Conservation (phyloP, 768 basidiomycete genomes). For the Kwoniella mangroviensis region DNA sequence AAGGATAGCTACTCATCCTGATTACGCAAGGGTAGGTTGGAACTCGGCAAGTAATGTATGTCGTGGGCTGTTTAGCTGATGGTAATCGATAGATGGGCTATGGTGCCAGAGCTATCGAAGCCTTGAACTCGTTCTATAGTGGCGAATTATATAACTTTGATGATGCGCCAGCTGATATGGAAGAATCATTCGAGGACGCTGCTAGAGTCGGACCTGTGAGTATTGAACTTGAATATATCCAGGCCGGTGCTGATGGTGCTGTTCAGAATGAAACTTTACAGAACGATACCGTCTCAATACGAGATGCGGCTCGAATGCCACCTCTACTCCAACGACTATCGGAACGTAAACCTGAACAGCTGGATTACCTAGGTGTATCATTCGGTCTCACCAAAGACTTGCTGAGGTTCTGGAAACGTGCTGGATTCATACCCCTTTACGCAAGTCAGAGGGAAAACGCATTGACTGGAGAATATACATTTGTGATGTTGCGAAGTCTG, state of each 20-base stretch:
- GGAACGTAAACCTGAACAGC: conserved; percentile 82
- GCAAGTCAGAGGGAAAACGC: conserved; percentile 91
- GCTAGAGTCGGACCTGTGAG: conserved; percentile 52
- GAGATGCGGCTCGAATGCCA: conserved; percentile 79
- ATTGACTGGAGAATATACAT: conserved; percentile 93
- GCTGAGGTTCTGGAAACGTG: conserved; percentile 94
- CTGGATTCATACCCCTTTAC: conserved; percentile 88
- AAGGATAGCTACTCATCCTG: conserved; percentile 91
- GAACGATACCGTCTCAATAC: conserved; percentile 75
- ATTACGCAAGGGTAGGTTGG: conserved; percentile 78
- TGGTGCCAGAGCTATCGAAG: conserved; percentile 83
- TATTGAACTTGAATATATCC: background rate
- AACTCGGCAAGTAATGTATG: background rate
- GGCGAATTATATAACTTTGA: conserved; percentile 89
- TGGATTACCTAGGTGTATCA: conserved; percentile 95
- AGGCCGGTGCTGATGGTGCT: background rate
- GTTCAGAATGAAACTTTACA: conserved; percentile 66
- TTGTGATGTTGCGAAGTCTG: conserved; percentile 89
- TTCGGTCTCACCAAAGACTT: conserved; percentile 89
- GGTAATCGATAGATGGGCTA: conserved; percentile 82
- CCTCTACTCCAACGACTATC: conserved; percentile 87
- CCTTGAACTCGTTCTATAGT: conserved; percentile 85
- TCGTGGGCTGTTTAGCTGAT: background rate
- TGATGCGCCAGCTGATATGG: conserved; percentile 64
- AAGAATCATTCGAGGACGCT: conserved; percentile 68